Evolutionary conservation across 345 rosid species (phyloP).

Genomic region (Eucalyptus coolabah): DNA sequence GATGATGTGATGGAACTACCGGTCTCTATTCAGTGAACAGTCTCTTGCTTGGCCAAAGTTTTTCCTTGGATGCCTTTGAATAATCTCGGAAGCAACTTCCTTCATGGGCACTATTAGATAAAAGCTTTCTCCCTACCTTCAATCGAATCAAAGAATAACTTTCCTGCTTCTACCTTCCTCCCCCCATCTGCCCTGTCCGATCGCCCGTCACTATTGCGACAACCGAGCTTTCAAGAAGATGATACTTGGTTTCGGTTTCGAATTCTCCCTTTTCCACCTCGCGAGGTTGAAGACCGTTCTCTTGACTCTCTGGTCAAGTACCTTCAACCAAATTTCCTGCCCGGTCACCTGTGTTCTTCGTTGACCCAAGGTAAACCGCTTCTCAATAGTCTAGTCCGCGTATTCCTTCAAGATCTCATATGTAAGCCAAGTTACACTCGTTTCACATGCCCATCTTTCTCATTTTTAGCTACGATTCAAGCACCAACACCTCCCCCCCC

Average conservation of each 20-base stretch:
- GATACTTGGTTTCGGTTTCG: background rate
- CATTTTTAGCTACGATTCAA: background rate
- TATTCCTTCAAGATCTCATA: background rate
- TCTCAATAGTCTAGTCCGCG: background rate
- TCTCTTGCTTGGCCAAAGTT: background rate
- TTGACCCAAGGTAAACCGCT: background rate
- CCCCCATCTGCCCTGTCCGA: background rate
- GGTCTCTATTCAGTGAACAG: background rate
- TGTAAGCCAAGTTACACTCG: background rate
- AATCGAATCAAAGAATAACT: background rate
- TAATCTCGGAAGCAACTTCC: background rate
- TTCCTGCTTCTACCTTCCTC: background rate
- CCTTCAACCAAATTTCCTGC: background rate
- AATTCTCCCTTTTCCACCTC: background rate
- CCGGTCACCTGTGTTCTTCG: background rate
- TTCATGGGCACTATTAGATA: background rate
- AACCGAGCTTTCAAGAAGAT: background rate
- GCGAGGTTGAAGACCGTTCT: background rate
- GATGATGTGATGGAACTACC: background rate
- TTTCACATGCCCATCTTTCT: background rate
- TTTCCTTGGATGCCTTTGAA: no score
- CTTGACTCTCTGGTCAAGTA: background rate
- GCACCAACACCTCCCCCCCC: background rate
- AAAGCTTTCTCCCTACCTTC: background rate
- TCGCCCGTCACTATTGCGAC: background rate